Evolutionary conservation across 768 basidiomycete genomes (phyloP).

Genomic region (Xerocomellus chrysenteron): DNA sequence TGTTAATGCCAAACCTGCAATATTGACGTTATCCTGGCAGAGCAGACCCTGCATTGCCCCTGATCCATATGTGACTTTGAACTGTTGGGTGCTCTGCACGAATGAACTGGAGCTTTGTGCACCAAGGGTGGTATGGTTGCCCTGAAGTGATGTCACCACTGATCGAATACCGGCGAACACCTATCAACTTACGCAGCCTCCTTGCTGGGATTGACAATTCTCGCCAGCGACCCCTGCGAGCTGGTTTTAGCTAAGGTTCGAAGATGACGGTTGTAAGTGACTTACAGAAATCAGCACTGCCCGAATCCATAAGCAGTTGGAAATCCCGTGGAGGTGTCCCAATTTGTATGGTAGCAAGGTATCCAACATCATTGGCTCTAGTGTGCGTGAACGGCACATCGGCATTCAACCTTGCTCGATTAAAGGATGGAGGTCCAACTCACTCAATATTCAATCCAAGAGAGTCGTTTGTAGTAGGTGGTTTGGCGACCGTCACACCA

Average conservation of each 20-base stretch:
- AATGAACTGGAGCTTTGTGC: slow-evolving; percentile 61
- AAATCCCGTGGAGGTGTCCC: slow-evolving; percentile 65
- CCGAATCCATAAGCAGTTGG: slow-evolving; percentile 65
- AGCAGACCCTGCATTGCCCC: slow-evolving; percentile 67
- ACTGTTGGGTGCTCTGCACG: slow-evolving; percentile 46
- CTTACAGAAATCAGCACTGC: slow-evolving; percentile 61
- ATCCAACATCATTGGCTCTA: slow-evolving; percentile 55
- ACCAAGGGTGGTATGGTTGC: slow-evolving; percentile 69
- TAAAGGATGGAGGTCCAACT: slow-evolving; percentile 19
- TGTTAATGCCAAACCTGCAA: slow-evolving; percentile 60
- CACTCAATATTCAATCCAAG: slow-evolving; percentile 73
- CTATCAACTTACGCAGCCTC: slow-evolving; percentile 39
- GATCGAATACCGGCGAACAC: not conserved
- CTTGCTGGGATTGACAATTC: slow-evolving; percentile 45
- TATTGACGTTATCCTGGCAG: slow-evolving; percentile 56
- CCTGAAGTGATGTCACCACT: slow-evolving; percentile 37
- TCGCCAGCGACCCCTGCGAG: slow-evolving; percentile 51
- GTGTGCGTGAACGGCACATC: not conserved
- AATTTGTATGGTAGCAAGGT: slow-evolving; percentile 57
- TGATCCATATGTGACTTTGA: slow-evolving; percentile 67
- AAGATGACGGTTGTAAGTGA: not conserved
- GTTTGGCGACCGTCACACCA: slow-evolving; percentile 43
- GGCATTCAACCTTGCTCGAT: not conserved
- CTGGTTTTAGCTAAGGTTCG: not conserved
- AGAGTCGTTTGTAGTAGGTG: slow-evolving; percentile 48